Evolutionary conservation across 345 rosid genomes (phyloP).

Genomic region (Pelargonium nanum): DNA sequence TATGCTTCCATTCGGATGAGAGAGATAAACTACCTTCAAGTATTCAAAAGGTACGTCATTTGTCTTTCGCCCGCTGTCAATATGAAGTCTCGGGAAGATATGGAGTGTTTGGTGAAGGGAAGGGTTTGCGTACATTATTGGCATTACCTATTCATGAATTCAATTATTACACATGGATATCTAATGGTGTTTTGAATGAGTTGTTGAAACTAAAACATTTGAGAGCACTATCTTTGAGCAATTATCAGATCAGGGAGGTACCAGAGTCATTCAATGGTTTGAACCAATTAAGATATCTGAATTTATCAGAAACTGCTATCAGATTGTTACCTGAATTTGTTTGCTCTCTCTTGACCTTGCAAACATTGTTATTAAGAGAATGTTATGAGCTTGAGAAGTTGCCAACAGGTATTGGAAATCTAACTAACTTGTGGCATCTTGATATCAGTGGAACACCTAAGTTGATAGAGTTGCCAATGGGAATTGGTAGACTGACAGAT

Average conservation of each 20-base stretch:
- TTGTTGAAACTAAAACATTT: background rate
- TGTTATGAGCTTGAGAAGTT: background rate
- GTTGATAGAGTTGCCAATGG: background rate
- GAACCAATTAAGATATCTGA: background rate
- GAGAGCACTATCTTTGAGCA: background rate
- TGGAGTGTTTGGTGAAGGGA: background rate
- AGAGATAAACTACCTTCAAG: background rate
- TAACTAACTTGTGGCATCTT: background rate
- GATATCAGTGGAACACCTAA: background rate
- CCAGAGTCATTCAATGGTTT: background rate
- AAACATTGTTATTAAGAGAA: background rate
- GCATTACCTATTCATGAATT: background rate
- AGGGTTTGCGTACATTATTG: background rate
- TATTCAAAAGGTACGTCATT: background rate
- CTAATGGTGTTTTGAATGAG: background rate
- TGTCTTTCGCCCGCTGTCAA: background rate
- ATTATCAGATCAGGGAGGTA: background rate
- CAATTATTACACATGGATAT: background rate
- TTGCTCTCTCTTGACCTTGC: background rate
- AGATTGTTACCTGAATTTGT: background rate
- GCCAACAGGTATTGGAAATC: background rate
- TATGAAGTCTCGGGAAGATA: background rate
- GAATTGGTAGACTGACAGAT: background rate
- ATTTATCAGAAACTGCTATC: background rate
- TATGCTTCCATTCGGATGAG: background rate